These are phyloP conservation scores for Rhodotorula sp. DNA, from an alignment of 1,284 basidiomycete species.

Conservation along the genomic window DNA sequence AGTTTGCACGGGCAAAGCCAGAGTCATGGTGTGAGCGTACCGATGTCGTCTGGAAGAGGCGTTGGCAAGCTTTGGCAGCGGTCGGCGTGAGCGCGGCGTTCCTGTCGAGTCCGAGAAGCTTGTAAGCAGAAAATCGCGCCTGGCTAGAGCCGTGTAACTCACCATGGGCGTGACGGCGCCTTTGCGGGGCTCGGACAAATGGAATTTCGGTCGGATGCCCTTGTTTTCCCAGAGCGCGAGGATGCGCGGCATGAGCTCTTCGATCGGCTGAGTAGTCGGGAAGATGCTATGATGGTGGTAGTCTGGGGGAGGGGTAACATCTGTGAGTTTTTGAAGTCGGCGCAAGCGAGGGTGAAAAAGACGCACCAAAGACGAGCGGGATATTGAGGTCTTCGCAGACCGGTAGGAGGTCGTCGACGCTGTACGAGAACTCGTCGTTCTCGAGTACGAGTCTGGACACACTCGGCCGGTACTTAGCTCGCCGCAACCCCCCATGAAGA, in stretches of 20 bases:
- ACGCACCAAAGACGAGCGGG: conserved; percentile 64
- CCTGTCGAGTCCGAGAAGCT: conserved; percentile 10
- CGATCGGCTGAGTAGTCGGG: conserved; percentile 56
- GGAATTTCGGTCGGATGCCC: conserved; percentile 78
- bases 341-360: background rate
- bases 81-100: conserved; percentile 80
- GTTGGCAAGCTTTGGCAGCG: conserved; percentile 66
- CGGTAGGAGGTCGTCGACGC: conserved; percentile 76
- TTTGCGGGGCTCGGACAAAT: conserved; percentile 74
- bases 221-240: conserved; percentile 71
- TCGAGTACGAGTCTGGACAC: conserved; percentile 63
- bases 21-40: conserved; percentile 34
- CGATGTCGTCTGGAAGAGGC: conserved; percentile 51
- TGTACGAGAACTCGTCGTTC: conserved; percentile 92
- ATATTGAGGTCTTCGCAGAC: conserved; percentile 76
- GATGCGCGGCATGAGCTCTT: conserved; percentile 66
- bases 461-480: background rate
- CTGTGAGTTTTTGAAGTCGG: too few relatives aligned
- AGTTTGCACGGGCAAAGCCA: background rate
- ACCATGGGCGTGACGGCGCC: conserved; percentile 70
- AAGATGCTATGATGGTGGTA: conserved; percentile 13
- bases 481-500: background rate
- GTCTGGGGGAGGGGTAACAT: too few relatives aligned
- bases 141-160: background rate
- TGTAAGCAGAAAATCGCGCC: conserved; percentile 1